Conservation (phyloP, 306 rosid species). For the Cucurbita maxima region DNA sequence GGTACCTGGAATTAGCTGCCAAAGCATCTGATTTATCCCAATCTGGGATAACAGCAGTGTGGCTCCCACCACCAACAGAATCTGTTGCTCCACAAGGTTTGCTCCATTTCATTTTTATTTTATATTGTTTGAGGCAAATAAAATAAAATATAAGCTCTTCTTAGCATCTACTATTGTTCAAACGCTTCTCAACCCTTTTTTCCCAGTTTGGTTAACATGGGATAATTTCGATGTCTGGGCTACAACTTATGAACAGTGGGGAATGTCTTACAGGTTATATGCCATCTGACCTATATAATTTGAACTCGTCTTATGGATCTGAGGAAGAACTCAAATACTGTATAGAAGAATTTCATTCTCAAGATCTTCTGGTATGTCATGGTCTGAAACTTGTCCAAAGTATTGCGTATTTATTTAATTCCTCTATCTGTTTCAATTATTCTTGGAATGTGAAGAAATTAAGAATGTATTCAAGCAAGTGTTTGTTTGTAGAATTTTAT, state of each 20-base stretch:
- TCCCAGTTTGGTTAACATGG: neutral
- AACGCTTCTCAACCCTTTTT: neutral
- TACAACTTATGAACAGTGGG: constrained; percentile 12
- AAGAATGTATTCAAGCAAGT: neutral
- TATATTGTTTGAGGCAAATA: neutral
- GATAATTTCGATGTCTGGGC: neutral
- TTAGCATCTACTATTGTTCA: neutral
- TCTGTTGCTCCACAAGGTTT: constrained; percentile 62
- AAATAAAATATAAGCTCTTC: neutral
- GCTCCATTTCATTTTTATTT: neutral
- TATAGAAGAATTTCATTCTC: constrained; percentile 60
- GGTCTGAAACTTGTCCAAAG: neutral
- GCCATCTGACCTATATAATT: constrained; percentile 76
- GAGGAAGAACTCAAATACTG: constrained; percentile 55
- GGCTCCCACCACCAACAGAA: constrained; percentile 71
- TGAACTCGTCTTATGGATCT: constrained; percentile 65
- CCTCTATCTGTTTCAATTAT: neutral
- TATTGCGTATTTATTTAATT: neutral
- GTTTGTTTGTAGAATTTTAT: neutral
- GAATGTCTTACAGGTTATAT: constrained; percentile 47
- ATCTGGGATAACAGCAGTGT: constrained; percentile 56
- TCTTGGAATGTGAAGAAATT: neutral
- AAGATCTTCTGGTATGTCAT: constrained; percentile 42
- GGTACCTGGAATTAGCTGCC: constrained; percentile 56
- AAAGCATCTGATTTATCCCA: constrained; percentile 55